phyloP scores from a whole-genome alignment of 2,329 filamentous ascomycete species.

The Xylaria sp. region DNA sequence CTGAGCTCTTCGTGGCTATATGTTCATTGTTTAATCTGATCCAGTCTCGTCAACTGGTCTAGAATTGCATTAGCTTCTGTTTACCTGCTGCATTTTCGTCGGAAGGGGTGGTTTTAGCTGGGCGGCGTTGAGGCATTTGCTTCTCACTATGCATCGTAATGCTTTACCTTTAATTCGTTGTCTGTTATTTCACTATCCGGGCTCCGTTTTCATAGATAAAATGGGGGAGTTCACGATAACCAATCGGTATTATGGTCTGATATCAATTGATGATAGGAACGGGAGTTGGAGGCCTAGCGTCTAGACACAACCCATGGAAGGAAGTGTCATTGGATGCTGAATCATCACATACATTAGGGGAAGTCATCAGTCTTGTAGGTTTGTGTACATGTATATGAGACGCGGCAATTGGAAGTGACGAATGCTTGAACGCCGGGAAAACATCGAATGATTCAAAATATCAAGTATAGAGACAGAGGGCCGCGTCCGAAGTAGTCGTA shows the following conservation, averaged over 20 bases:
- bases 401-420: not conserved
- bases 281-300: conserved; percentile 16
- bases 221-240: conserved; percentile 3
- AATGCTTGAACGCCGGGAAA: not conserved
- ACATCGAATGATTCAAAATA: not conserved
- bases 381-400: conserved; percentile 17
- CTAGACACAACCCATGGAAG: not conserved
- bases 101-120: conserved; percentile 9
- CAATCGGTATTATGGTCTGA: not conserved
- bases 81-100: conserved; percentile 27
- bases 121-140: conserved; percentile 20
- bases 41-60: not conserved
- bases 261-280: conserved; percentile 1
- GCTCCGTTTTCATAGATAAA: conserved; percentile 18
- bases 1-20: not conserved
- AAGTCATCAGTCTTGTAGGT: conserved; percentile 6
- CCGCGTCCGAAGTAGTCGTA: not conserved
- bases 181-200: conserved; percentile 10
- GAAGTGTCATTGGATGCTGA: conserved; percentile 4
- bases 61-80: conserved; percentile 4
- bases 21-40: not conserved
- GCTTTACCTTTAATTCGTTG: not conserved
- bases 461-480: not conserved
- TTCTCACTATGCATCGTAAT: conserved; percentile 2
- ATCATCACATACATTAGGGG: conserved; percentile 16